These are phyloP conservation scores for Globisporangium yorkense DNA, from an alignment of 352 stramenopile genomes.

Conservation along the genomic window DNA sequence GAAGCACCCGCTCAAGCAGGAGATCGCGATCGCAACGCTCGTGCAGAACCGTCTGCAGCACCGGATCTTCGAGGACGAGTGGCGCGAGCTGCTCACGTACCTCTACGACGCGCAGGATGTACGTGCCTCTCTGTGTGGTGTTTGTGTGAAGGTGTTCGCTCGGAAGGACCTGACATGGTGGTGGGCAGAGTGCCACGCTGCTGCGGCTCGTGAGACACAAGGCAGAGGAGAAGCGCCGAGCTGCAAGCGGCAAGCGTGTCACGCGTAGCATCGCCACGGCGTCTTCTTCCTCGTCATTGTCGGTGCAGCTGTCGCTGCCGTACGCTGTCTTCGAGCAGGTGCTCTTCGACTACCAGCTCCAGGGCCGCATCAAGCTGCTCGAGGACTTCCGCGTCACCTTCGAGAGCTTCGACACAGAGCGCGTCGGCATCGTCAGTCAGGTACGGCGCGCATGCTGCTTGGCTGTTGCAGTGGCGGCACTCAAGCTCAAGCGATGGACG, in stretches of 20 bases:
- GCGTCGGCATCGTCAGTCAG: slow-evolving; percentile 49
- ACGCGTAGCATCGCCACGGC: slow-evolving; percentile 6
- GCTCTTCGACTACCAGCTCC: slow-evolving; percentile 66
- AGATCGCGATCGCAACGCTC: slow-evolving; percentile 40
- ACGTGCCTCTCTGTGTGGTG: slow-evolving; percentile 7
- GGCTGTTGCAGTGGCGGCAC: not conserved
- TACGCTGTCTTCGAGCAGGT: slow-evolving; percentile 66
- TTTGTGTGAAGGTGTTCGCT: not conserved
- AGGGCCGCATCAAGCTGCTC: slow-evolving; percentile 56
- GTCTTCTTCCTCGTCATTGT: not conserved
- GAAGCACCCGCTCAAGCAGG: slow-evolving; percentile 55
- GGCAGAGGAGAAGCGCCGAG: slow-evolving; percentile 27
- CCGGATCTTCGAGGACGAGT: slow-evolving; percentile 55
- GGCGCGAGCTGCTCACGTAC: slow-evolving; percentile 66
- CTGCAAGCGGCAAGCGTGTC: slow-evolving; percentile 7
- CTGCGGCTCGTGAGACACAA: slow-evolving; percentile 40
- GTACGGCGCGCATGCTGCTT: slow-evolving; percentile 7
- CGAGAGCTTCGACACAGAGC: slow-evolving; percentile 36
- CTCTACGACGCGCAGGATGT: slow-evolving; percentile 73
- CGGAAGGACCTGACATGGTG: not conserved
- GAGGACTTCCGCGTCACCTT: slow-evolving; percentile 49
- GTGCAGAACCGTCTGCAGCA: slow-evolving; percentile 35
- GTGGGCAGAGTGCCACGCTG: slow-evolving; percentile 33
- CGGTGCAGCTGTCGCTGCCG: slow-evolving; percentile 16
- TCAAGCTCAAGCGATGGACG: not conserved